Conservation (phyloP, 345 rosid genomes). For the Excoecaria agallocha region DNA sequence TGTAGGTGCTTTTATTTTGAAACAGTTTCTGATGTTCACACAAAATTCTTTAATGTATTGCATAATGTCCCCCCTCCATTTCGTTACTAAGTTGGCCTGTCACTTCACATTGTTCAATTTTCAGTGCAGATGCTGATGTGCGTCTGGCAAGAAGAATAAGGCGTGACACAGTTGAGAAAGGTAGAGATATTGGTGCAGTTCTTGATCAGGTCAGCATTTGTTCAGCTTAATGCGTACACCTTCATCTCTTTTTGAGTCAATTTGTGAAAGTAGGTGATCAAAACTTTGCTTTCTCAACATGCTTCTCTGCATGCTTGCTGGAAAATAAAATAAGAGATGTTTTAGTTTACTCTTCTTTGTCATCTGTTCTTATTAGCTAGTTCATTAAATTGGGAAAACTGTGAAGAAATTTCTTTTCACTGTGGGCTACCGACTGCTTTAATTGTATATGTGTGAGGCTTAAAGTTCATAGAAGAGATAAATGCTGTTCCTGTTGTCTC, state of each 20-base stretch:
- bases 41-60: background rate
- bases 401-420: background rate
- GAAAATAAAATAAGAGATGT: background rate
- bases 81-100: slow-evolving; percentile 30
- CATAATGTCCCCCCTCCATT: background rate
- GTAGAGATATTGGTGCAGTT: slow-evolving; percentile 80
- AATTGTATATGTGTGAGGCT: background rate
- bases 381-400: background rate
- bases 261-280: background rate
- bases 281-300: background rate
- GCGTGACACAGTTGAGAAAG: slow-evolving; percentile 85
- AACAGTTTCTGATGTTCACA: background rate
- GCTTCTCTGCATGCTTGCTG: background rate
- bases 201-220: slow-evolving; percentile 79
- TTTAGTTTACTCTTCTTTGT: background rate
- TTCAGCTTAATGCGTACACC: background rate
- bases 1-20: background rate
- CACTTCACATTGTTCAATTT: slow-evolving; percentile 41
- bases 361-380: background rate
- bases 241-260: background rate
- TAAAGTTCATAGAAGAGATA: background rate
- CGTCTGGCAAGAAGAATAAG: slow-evolving; percentile 96
- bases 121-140: slow-evolving; percentile 97
- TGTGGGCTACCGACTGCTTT: background rate
- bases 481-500: background rate